Percentiles rank a stretch among this genome's conserved stretches.
Evolutionary conservation across 2,329 filamentous ascomycete genomes (phyloP).

Genomic region (Ophiostoma montium): DNA sequence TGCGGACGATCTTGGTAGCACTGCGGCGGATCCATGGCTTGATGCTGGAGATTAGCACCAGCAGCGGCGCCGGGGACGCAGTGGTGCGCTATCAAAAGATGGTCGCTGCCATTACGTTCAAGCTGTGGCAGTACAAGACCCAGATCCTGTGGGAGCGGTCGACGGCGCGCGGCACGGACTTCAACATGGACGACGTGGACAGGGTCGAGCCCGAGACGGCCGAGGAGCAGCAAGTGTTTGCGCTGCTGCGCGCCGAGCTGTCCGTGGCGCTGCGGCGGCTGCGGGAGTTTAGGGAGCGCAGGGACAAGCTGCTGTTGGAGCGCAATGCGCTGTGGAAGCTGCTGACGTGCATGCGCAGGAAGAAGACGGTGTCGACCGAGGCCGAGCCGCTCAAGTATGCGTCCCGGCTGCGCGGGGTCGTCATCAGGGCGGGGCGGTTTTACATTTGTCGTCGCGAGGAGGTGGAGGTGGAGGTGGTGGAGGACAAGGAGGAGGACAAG

Average conservation of each 20-base stretch:
- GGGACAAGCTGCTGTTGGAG: constrained; percentile 1
- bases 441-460: constrained; percentile 18
- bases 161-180: constrained; percentile 12
- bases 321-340: constrained; percentile 7
- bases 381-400: constrained; percentile 15
- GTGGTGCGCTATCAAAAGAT: not conserved
- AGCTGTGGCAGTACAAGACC: constrained; percentile 6
- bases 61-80: not conserved
- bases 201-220: constrained; percentile 10
- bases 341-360: not conserved
- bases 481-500: not conserved
- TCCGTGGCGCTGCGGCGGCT: constrained; percentile 12
- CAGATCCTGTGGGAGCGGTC: constrained; percentile 6
- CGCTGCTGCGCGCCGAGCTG: constrained; percentile 12
- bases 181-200: constrained; percentile 12
- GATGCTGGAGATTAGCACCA: not conserved
- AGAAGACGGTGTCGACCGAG: constrained; percentile 14
- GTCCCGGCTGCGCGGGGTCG: constrained; percentile 20
- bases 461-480: not conserved
- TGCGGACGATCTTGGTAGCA: not conserved
- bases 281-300: not conserved
- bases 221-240: constrained; percentile 11
- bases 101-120: no score
- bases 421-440: constrained; percentile 15
- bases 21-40: not conserved